Evolutionary conservation across 345 rosid genomes (phyloP), one percentile per base, ranked within the genome.

Genomic region (Dovyalis caffra): DNA sequence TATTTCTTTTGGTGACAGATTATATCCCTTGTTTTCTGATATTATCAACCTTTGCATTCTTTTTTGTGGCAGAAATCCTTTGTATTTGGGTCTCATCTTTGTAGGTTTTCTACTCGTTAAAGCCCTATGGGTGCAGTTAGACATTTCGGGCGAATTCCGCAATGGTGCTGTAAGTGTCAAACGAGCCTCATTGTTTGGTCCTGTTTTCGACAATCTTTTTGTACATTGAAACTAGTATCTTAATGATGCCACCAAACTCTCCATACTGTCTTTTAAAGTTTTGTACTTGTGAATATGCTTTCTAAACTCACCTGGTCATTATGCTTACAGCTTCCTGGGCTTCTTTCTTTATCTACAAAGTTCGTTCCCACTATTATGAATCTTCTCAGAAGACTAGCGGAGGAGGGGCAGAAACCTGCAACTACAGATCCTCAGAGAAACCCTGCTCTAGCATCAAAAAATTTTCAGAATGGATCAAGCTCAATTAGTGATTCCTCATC

Each of bases 51-150:
- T 21, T 25, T 6, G 14, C 37, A 16, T 76, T 9, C 72, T 61
- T 81, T 63, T 77, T 69, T 60, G 47, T 84, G 76, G 82, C 94
- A 96, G 99, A 87, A 96, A 93, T 86, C 99, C 99, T 71, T 78
- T 93, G 28, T 96, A 92, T 81, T 87, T 96, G 37, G 72, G 76
- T 20, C 71, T 93, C 75, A 87, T 92, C 71, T 96, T 96, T 70
- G 87, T 91, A 1, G 91, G 79, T 37, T 93, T 78, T 82, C 87
- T 96, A 76, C 83, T 96, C 66, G 25, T 77, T 66, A 96, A 93
- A 86, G 98, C 99, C 79, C 83, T 93, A 34, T 96, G 99, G 99
- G 95, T 90, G 83, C 99, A 93, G 80, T 84, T 93, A 67, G 94
- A 96, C 77, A 80, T 96, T 74, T 78, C 97, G 18, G 93, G 91